Evolutionary conservation across 306 rosid genomes (phyloP).

Genomic region (Medicago lupulina): DNA sequence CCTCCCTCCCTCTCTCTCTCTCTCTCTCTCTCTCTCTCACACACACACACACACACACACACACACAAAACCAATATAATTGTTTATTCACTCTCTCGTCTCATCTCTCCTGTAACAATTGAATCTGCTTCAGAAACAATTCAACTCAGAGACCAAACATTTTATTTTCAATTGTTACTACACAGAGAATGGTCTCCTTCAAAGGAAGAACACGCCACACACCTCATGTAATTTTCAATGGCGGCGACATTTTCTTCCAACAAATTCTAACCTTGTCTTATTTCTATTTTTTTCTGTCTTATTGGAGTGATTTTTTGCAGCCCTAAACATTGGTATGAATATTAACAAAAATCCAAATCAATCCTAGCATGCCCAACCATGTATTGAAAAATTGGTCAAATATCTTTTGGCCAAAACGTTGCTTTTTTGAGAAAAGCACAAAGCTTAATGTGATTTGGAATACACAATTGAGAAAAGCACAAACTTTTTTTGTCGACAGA

Average conservation of each 20-base stretch:
- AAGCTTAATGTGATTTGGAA: not conserved
- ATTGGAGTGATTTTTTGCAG: not conserved
- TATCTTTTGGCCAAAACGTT: not conserved
- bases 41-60: too few species aligned
- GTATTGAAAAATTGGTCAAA: not conserved
- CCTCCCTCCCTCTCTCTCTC: too few species aligned
- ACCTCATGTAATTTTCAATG: not conserved
- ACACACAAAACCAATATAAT: too few species aligned
- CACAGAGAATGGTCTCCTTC: not conserved
- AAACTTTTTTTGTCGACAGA: not conserved
- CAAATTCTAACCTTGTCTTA: slow-evolving; percentile 2
- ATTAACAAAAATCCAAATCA: not conserved
- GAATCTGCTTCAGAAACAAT: too few species aligned
- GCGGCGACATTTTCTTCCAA: not conserved
- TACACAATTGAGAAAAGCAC: not conserved
- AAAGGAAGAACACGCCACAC: too few species aligned
- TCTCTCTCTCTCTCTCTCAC: too few species aligned
- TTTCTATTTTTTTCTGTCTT: not conserved
- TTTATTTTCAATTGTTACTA: too few species aligned
- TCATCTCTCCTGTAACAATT: too few species aligned
- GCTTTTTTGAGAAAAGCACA: not conserved
- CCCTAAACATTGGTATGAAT: not conserved
- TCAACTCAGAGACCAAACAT: too few species aligned
- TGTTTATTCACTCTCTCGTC: too few species aligned
- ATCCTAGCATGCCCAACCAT: not conserved